These are phyloP conservation scores for Lactarius sanguifluus DNA, from an alignment of 768 basidiomycete species.

Conservation along the genomic window DNA sequence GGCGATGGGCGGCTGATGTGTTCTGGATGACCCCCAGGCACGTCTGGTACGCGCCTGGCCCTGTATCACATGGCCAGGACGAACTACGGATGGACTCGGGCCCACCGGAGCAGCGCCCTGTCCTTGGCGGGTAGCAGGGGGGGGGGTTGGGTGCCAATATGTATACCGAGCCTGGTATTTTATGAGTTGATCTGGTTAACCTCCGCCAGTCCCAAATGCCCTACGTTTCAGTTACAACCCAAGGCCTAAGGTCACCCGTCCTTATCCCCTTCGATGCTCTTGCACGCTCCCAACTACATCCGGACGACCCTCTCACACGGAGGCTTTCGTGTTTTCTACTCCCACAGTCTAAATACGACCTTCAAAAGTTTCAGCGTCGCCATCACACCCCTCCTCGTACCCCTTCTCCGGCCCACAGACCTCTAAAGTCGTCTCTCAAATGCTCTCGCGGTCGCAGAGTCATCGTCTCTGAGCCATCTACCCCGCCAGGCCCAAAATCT, in stretches of 20 bases:
- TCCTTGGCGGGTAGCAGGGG: too few species aligned
- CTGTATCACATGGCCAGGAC: background rate
- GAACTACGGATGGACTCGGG: background rate
- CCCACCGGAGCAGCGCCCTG: background rate
- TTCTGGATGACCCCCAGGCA: background rate
- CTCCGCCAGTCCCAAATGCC: conserved; percentile 8
- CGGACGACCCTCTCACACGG: background rate
- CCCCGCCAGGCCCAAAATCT: background rate
- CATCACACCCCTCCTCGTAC: background rate
- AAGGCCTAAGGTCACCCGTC: background rate
- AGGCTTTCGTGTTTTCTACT: background rate
- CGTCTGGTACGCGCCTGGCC: background rate
- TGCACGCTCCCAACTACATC: background rate
- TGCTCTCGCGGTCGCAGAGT: background rate
- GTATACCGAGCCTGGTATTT: background rate
- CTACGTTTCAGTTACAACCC: conserved; percentile 6
- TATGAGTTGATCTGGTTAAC: background rate
- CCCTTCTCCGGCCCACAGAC: background rate
- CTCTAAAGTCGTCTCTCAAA: conserved; percentile 13
- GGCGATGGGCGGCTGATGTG: background rate
- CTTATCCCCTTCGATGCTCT: background rate
- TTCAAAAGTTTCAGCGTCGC: background rate
- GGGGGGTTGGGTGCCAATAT: background rate
- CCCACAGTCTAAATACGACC: background rate
- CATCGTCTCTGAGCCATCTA: too few species aligned